Evolutionary conservation across 495 filamentous ascomycete genomes (phyloP).

Genomic region (Penicillium coffeae): DNA sequence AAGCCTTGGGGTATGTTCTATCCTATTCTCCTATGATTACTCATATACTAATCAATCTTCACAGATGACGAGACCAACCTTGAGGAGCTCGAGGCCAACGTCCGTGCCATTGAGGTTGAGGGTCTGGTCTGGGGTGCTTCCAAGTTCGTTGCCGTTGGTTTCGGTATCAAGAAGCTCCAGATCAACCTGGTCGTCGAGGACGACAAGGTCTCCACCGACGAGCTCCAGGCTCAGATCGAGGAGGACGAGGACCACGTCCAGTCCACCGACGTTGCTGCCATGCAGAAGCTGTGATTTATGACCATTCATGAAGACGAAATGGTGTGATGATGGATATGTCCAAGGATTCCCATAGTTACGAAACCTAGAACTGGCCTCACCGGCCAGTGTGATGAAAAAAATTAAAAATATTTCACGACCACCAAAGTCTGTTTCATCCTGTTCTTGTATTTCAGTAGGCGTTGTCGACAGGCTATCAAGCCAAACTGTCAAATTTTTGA

Average conservation of each 20-base stretch:
- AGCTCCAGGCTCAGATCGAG: constrained; percentile 83
- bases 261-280: constrained; percentile 85
- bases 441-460: neutral
- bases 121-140: constrained; percentile 95
- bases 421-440: neutral
- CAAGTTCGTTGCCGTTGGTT: constrained; percentile 84
- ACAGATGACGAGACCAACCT: constrained; percentile 92
- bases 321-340: constrained; percentile 42
- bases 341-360: constrained; percentile 29
- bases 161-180: constrained; percentile 99
- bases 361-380: constrained; percentile 23
- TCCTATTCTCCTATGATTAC: neutral
- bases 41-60: constrained; percentile 24
- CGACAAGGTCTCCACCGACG: constrained; percentile 85
- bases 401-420: constrained; percentile 31
- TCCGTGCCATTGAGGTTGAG: constrained; percentile 85
- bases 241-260: constrained; percentile 95
- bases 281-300: constrained; percentile 80
- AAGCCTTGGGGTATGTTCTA: constrained; percentile 92
- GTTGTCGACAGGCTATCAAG: neutral
- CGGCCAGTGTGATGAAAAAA: constrained; percentile 30
- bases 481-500: neutral
- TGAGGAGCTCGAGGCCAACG: constrained; percentile 71
- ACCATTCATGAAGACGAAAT: constrained; percentile 34
- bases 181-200: constrained; percentile 98